These are phyloP conservation scores for Aspergillus transmontanensis DNA, from an alignment of 2,329 filamentous ascomycete genomes.

Conservation along the genomic window DNA sequence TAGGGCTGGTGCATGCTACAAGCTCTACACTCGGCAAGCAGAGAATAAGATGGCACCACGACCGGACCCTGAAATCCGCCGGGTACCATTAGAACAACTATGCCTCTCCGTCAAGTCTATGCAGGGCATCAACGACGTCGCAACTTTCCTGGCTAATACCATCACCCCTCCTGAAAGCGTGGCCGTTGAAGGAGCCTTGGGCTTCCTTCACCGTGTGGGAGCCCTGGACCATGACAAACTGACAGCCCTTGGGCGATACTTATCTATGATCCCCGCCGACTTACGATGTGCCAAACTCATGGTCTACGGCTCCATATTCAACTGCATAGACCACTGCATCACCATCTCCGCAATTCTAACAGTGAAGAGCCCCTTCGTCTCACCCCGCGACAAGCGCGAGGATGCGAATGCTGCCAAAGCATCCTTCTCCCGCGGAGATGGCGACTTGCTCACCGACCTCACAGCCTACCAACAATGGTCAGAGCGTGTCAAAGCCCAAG, in stretches of 20 bases:
- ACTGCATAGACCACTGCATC: conserved; percentile 84
- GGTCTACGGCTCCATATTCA: conserved; percentile 92
- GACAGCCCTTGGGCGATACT: conserved; percentile 85
- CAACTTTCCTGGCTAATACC: conserved; percentile 78
- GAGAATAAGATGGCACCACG: conserved; percentile 83
- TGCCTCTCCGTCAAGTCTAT: conserved; percentile 94
- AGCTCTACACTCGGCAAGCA: conserved; percentile 84
- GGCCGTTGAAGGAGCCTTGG: conserved; percentile 83
- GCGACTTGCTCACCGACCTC: conserved; percentile 86
- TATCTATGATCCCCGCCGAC: conserved; percentile 94
- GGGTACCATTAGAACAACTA: conserved; percentile 90
- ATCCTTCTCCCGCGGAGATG: conserved; percentile 74
- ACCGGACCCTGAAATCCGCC: conserved; percentile 89
- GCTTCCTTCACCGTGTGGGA: conserved; percentile 79
- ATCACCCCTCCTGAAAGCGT: conserved; percentile 84
- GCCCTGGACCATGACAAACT: conserved; percentile 83
- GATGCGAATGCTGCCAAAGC: conserved; percentile 76
- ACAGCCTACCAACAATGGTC: conserved; percentile 83
- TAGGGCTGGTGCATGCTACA: conserved; percentile 88
- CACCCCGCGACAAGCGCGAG: conserved; percentile 79
- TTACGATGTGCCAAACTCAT: conserved; percentile 91
- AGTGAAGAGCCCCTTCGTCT: conserved; percentile 81
- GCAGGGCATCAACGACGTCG: conserved; percentile 78
- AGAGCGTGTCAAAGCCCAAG: conserved; percentile 57
- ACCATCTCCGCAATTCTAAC: conserved; percentile 93